phyloP scores from a whole-genome alignment of 805 yeast genomes.

The Gaillardinia entomophila region DNA sequence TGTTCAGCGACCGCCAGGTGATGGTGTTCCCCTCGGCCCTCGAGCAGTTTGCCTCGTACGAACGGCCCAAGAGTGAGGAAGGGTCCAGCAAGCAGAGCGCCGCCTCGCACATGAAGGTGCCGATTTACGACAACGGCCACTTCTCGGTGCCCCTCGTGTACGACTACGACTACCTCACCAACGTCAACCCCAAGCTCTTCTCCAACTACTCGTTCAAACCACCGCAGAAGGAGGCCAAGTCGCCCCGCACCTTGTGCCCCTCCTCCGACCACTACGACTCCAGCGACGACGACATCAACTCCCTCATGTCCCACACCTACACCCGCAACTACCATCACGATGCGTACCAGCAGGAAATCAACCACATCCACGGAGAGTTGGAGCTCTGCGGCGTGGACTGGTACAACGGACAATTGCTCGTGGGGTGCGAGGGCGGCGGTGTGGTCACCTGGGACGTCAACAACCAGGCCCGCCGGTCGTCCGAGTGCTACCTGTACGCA shows the following conservation, averaged over 20 bases:
- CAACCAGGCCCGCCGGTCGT: conserved; percentile 42
- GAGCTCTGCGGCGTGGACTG: conserved; percentile 37
- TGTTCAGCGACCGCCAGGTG: conserved; percentile 40
- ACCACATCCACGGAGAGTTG: conserved; percentile 39
- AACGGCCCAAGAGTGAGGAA: conserved; percentile 1
- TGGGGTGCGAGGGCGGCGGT: conserved; percentile 53
- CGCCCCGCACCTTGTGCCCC: neutral
- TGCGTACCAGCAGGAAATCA: conserved; percentile 23
- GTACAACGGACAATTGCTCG: conserved; percentile 23
- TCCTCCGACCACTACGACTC: neutral
- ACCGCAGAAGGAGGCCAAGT: neutral
- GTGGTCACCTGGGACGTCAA: conserved; percentile 66
- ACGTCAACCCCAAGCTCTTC: conserved; percentile 32
- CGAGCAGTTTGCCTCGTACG: conserved; percentile 31
- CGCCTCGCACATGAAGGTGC: neutral
- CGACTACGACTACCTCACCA: conserved; percentile 34
- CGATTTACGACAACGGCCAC: neutral
- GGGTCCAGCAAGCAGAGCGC: neutral
- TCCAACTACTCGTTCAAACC: conserved; percentile 30
- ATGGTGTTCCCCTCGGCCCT: conserved; percentile 55
- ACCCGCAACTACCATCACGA: conserved; percentile 13
- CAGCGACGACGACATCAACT: neutral
- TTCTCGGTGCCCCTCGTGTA: conserved; percentile 36
- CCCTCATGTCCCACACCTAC: conserved; percentile 1
- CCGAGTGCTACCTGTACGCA: neutral